These are phyloP conservation scores for Phlyctochytrium planicorne DNA, from an alignment of 192 early-diverging fungal genomes.

Conservation along the genomic window DNA sequence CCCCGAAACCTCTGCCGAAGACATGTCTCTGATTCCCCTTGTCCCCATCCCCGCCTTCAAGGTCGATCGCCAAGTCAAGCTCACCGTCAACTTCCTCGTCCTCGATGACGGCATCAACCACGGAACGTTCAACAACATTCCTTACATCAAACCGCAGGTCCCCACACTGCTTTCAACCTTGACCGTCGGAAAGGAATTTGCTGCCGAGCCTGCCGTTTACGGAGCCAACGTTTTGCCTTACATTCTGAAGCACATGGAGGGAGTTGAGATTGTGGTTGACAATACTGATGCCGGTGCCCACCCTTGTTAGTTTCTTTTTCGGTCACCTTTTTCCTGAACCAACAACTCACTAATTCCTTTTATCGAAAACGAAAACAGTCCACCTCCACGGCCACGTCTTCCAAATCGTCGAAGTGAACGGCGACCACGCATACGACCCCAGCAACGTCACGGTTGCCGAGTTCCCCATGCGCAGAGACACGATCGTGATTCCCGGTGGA, in stretches of 20 bases:
- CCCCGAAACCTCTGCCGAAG: conserved; percentile 1
- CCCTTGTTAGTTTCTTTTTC: conserved; percentile 35
- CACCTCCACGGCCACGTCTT: conserved; percentile 85
- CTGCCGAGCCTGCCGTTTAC: conserved; percentile 52
- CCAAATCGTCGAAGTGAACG: conserved; percentile 67
- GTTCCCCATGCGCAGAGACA: conserved; percentile 75
- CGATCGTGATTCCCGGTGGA: conserved; percentile 64
- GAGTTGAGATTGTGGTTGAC: conserved; percentile 69
- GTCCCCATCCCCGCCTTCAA: conserved; percentile 56
- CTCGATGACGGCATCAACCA: conserved; percentile 74
- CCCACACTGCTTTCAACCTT: conserved; percentile 69
- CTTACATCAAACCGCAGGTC: conserved; percentile 63
- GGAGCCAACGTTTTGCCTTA: conserved; percentile 63
- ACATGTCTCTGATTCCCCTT: conserved; percentile 29
- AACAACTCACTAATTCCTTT: background rate
- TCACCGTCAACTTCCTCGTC: conserved; percentile 66
- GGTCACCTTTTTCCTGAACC: background rate
- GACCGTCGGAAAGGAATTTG: conserved; percentile 50
- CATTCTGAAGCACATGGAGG: conserved; percentile 62
- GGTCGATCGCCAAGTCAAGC: conserved; percentile 34
- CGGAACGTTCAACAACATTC: conserved; percentile 76
- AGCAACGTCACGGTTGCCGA: conserved; percentile 35
- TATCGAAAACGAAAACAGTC: conserved; percentile 44
- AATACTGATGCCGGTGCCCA: conserved; percentile 77
- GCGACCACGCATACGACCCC: conserved; percentile 56